phyloP scores from a whole-genome alignment of 768 basidiomycete species.

The Rhizopogon vinicolor region DNA sequence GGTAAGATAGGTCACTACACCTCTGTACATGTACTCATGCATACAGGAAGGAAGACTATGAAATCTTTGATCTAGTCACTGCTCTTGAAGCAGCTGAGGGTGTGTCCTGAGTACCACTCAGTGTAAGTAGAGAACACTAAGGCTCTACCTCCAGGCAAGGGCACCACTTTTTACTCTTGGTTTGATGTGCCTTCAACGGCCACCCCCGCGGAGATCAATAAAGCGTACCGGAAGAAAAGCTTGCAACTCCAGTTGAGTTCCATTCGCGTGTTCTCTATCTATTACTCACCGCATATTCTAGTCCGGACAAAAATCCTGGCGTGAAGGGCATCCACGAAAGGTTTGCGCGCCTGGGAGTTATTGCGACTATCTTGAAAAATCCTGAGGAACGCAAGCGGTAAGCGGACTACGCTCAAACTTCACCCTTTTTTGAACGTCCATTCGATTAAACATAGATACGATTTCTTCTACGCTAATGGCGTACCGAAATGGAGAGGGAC shows the following conservation, averaged over 20 bases:
- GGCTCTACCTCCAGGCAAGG: constrained; percentile 51
- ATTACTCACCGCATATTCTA: constrained; percentile 23
- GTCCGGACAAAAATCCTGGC: constrained; percentile 94
- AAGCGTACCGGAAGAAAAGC: constrained; percentile 90
- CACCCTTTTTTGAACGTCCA: not conserved
- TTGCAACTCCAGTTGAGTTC: constrained; percentile 76
- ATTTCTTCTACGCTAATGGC: constrained; percentile 96
- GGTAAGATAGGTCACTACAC: constrained; percentile 29
- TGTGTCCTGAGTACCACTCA: constrained; percentile 15
- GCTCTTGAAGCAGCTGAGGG: constrained; percentile 81
- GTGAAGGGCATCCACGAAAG: constrained; percentile 80
- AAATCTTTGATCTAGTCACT: constrained; percentile 91
- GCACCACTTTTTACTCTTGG: constrained; percentile 95
- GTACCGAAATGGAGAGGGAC: constrained; percentile 96
- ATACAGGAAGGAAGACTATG: constrained; percentile 75
- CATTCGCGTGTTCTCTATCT: constrained; percentile 1
- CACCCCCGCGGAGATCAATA: constrained; percentile 69
- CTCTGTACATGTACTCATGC: constrained; percentile 1
- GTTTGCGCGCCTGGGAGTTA: constrained; percentile 88
- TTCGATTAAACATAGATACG: constrained; percentile 50
- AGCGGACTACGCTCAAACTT: constrained; percentile 19
- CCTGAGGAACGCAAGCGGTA: constrained; percentile 73
- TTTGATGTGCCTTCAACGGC: constrained; percentile 77
- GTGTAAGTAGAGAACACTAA: not conserved
- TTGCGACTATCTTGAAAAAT: constrained; percentile 77